Base-by-base conservation (phyloP, 1,284 basidiomycete genomes). In the Ustilago trichophora region DNA sequence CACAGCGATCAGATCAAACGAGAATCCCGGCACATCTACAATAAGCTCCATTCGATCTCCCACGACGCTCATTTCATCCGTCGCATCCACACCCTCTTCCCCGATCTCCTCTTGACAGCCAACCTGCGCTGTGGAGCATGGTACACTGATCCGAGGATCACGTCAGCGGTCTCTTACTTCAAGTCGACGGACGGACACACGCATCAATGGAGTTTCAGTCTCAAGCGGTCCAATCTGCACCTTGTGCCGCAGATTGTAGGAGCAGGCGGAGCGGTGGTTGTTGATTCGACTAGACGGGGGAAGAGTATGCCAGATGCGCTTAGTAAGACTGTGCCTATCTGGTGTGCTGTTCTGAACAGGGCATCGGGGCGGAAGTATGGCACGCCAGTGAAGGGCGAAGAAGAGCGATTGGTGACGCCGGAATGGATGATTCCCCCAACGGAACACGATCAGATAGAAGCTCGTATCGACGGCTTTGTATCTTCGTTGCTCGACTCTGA, bases 141-240 rank as follows among this genome's bases (percentile, higher is more conserved):
- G 94, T 98, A 97, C 81, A 88, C 90, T 7, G 86, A 91, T 69
- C 91, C 93, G 5, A 81, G 27, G 75, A 83, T 36, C 16, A 52
- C 72, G 2, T 41, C 51, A 5, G 83, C 86, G 0, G 72, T 73
- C 5, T 91, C 90, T 12, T 98, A 98, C 84, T 98, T 97, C 86
- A 98, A 98, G 82, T 95, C 93, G 0, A 97, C 94, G 0, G 95
- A 98, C 75, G 95, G 95, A 0, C 95, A 98, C 76, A 89, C 87
- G 64, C 86, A 87, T 46, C 82, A 83, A 47, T 75, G 83, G 69
- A 41, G 41, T 12, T 72, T 67, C 57, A 68, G 66, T 27, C 33
- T 78, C 19, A 76, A 77, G 59, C 73, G 95, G 13, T 88, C 92
- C 0, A 98, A 98, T 78, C 83, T 98, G 13, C 89, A 92, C 49